Conservation (phyloP, 176 grass and related monocot genomes). For the Phragmites australis region DNA sequence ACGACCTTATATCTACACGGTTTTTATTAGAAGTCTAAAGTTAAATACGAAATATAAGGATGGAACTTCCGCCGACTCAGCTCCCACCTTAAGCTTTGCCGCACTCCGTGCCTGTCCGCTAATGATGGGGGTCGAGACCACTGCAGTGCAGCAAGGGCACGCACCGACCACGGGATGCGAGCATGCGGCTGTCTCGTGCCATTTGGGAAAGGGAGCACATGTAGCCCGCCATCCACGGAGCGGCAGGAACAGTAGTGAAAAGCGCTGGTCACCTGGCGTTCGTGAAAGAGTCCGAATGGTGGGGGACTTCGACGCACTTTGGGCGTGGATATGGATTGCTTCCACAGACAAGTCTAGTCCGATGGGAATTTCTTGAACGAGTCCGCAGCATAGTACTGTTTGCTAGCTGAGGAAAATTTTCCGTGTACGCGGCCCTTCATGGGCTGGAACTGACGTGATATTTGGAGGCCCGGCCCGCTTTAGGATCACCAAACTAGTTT, state of each 20-base stretch:
- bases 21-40: too few species aligned
- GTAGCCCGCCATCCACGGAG: neutral
- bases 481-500: too few species aligned
- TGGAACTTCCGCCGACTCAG: too few species aligned
- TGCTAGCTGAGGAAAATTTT: neutral
- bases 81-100: too few species aligned
- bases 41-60: too few species aligned
- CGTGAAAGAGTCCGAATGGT: neutral
- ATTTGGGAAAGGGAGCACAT: neutral
- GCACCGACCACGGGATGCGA: neutral
- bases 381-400: too few species aligned
- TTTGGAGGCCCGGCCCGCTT: too few species aligned
- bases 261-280: neutral
- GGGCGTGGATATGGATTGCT: too few species aligned
- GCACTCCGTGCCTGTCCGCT: too few species aligned
- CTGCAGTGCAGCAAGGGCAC: neutral
- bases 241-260: neutral
- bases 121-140: slow-evolving; percentile 25
- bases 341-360: neutral
- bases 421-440: too few species aligned
- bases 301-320: too few species aligned
- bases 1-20: too few species aligned
- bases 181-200: neutral
- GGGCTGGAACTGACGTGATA: slow-evolving; percentile 1
- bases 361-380: neutral